These are phyloP conservation scores for Halophytophthora batemanensis DNA, from an alignment of 352 stramenopile genomes.

Conservation along the genomic window DNA sequence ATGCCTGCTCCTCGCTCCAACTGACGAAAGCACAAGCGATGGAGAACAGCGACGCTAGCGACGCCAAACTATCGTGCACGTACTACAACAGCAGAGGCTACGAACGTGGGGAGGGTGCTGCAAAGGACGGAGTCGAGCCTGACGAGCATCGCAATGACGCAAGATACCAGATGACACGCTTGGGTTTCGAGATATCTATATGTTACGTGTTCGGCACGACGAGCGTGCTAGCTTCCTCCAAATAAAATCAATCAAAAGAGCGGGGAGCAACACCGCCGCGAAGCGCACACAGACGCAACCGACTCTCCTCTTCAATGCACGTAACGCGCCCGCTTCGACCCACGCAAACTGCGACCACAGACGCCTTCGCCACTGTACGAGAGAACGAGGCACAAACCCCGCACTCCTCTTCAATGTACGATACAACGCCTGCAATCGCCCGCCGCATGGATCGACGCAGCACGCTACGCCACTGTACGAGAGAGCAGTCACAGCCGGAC, in stretches of 20 bases:
- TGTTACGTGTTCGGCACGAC: not conserved
- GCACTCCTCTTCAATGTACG: conserved; percentile 33
- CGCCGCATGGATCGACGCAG: not conserved
- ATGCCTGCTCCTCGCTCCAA: conserved; percentile 3
- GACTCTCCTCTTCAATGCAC: conserved; percentile 31
- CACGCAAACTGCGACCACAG: conserved; percentile 1
- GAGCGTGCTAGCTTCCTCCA: conserved; percentile 5
- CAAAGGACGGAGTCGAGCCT: too few relatives aligned
- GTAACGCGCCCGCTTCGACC: not conserved
- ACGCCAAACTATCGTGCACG: too few relatives aligned
- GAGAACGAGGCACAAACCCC: conserved; percentile 6
- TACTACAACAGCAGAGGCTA: too few relatives aligned
- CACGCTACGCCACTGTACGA: conserved; percentile 16
- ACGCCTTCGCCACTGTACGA: conserved; percentile 22
- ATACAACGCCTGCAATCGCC: not conserved
- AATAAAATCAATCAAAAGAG: conserved; percentile 5
- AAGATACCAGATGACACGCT: not conserved
- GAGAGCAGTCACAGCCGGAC: conserved; percentile 6
- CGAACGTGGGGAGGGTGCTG: too few relatives aligned
- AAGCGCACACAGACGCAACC: not conserved
- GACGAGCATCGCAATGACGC: not conserved
- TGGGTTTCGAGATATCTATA: conserved; percentile 1
- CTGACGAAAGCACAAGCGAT: not conserved
- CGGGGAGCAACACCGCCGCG: not conserved
- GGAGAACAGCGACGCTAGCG: conserved; percentile 10